phyloP scores from a whole-genome alignment of 345 rosid genomes.

The Clarkia xantiana region DNA sequence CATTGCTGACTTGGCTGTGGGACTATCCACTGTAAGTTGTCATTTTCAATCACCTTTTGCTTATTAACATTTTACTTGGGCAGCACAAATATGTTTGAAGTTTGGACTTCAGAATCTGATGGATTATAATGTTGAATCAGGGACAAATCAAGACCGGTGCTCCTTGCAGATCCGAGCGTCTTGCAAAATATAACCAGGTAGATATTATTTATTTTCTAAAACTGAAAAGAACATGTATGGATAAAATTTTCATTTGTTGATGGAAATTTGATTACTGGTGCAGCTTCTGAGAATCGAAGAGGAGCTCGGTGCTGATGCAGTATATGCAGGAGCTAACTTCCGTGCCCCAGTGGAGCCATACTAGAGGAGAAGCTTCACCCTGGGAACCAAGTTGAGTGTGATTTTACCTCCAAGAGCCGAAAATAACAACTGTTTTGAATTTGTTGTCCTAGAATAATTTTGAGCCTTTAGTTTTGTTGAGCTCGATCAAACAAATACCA shows the following conservation, averaged over 20 bases:
- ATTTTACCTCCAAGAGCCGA: background rate
- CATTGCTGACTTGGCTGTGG: conserved; percentile 89
- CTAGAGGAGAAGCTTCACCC: background rate
- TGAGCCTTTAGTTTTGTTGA: no score
- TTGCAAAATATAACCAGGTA: conserved; percentile 94
- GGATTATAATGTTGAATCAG: conserved; percentile 14
- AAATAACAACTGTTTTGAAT: background rate
- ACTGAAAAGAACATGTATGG: no score
- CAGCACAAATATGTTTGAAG: background rate
- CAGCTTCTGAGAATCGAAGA: conserved; percentile 90
- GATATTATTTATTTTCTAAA: background rate
- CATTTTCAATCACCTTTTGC: background rate
- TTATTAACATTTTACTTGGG: background rate
- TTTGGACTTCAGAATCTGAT: background rate
- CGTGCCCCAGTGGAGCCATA: conserved; percentile 70
- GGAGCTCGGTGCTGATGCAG: conserved; percentile 74
- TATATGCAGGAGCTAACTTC: conserved; percentile 78
- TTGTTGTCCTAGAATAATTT: background rate
- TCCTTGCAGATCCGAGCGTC: conserved; percentile 96
- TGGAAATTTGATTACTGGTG: background rate
- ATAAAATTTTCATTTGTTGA: background rate
- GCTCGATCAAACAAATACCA: no score
- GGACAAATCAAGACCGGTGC: conserved; percentile 98
- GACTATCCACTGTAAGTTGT: conserved; percentile 68
- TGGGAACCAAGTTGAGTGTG: no score